These are phyloP conservation scores for Agaricus blazei DNA, from an alignment of 768 basidiomycete genomes.

Conservation along the genomic window DNA sequence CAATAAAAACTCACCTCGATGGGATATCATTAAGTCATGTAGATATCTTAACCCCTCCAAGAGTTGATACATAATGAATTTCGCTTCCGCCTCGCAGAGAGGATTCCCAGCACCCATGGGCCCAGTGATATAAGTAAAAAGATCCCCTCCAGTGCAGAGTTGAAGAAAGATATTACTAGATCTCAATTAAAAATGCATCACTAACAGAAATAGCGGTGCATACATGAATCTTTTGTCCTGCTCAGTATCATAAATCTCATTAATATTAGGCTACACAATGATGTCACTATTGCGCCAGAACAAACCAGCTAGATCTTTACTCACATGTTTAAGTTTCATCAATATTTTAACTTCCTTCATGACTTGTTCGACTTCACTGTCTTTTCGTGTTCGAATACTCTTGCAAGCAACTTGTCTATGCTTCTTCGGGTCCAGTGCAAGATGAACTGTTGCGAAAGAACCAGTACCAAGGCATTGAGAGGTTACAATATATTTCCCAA, in stretches of 20 bases:
- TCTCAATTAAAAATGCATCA: background rate
- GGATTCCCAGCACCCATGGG: slow-evolving; percentile 42
- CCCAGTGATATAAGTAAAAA: slow-evolving; percentile 80
- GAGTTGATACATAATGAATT: slow-evolving; percentile 80
- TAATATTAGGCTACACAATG: slow-evolving; percentile 67
- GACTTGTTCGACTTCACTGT: slow-evolving; percentile 52
- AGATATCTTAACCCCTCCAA: slow-evolving; percentile 68
- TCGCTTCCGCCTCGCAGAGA: slow-evolving; percentile 75
- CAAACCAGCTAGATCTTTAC: slow-evolving; percentile 13
- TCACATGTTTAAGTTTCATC: slow-evolving; percentile 65
- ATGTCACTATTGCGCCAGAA: no score
- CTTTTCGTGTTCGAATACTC: slow-evolving; percentile 63
- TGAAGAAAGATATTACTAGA: slow-evolving; percentile 77
- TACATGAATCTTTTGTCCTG: slow-evolving; percentile 57
- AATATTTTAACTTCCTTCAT: slow-evolving; percentile 80
- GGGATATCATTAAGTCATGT: slow-evolving; percentile 68
- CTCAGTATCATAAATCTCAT: slow-evolving; percentile 68
- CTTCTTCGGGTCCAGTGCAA: slow-evolving; percentile 60
- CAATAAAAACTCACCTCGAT: slow-evolving; percentile 52
- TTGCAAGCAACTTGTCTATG: slow-evolving; percentile 82
- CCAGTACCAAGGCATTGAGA: slow-evolving; percentile 78
- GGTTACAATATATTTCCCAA: slow-evolving; percentile 69
- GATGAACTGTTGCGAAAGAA: slow-evolving; percentile 77
- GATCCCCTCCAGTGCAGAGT: slow-evolving; percentile 79
- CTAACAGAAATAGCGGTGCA: slow-evolving; percentile 12